phyloP scores from a whole-genome alignment of 73 alveolate species.

The Uronychia binucleata region DNA sequence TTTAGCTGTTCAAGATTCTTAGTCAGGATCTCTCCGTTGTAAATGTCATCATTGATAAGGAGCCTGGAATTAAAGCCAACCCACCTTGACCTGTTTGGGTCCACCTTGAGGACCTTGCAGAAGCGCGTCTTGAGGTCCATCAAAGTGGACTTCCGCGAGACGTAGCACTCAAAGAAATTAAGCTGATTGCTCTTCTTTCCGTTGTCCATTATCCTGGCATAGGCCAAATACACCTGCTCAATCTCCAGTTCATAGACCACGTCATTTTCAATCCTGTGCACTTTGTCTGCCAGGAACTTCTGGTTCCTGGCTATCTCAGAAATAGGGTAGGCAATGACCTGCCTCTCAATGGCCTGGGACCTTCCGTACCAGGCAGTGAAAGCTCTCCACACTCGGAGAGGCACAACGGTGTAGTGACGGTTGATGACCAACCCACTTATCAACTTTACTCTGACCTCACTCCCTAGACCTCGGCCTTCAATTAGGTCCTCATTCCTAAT shows the following conservation, averaged over 20 bases:
- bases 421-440: constrained; percentile 5
- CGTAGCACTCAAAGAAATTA: constrained; percentile 4
- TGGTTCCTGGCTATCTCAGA: neutral
- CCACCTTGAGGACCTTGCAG: constrained; percentile 7
- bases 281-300: neutral
- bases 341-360: constrained; percentile 17
- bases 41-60: neutral
- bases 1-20: neutral
- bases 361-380: constrained; percentile 37
- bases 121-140: constrained; percentile 16
- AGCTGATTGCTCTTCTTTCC: constrained; percentile 44
- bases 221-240: constrained; percentile 20
- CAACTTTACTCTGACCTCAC: constrained; percentile 5
- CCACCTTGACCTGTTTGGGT: constrained; percentile 29
- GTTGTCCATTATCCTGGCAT: constrained; percentile 33
- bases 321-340: constrained; percentile 20
- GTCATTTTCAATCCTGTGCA: constrained; percentile 28
- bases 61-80: constrained; percentile 1
- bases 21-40: constrained; percentile 8
- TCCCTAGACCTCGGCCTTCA: constrained; percentile 16
- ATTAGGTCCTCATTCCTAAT: constrained; percentile 31
- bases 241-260: constrained; percentile 33
- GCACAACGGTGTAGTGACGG: constrained; percentile 24
- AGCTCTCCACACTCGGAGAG: constrained; percentile 25
- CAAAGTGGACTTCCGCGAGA: constrained; percentile 43